phyloP scores from a whole-genome alignment of 225 moss, liverwort and hornwort genomes.

The Straminergon stramineum region DNA sequence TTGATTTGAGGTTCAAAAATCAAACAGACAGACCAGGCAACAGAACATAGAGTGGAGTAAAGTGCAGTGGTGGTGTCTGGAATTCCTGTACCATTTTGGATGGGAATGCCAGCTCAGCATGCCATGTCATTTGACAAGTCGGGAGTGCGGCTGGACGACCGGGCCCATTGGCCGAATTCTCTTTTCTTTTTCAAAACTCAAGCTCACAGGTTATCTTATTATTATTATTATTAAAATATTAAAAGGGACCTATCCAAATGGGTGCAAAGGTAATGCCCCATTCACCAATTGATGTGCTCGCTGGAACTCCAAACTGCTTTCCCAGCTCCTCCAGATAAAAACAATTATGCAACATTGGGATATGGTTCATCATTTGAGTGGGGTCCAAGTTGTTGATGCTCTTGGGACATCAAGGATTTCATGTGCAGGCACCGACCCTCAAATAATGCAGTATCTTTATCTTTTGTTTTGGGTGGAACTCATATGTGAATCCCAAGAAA shows the following conservation, averaged over 20 bases:
- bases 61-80: not conserved
- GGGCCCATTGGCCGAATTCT: not conserved
- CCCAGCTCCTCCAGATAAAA: not conserved
- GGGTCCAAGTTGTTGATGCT: too few relatives aligned
- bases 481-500: too few relatives aligned
- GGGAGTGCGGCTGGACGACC: rapidly evolving
- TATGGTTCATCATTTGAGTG: not conserved
- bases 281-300: not conserved
- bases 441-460: too few relatives aligned
- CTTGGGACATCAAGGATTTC: not conserved
- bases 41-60: too few relatives aligned
- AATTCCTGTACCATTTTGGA: not conserved
- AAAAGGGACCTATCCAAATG: not conserved
- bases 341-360: not conserved
- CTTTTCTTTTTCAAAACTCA: too few relatives aligned
- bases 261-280: not conserved
- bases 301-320: not conserved
- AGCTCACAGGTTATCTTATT: too few relatives aligned
- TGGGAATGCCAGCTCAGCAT: not conserved
- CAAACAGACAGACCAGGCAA: not conserved
- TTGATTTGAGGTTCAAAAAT: not conserved
- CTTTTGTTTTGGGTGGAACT: too few relatives aligned
- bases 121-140: not conserved
- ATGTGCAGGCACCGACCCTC: not conserved
- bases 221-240: too few relatives aligned